Evolutionary conservation across 108 stramenopile genomes (phyloP).

Genomic region (Nitzschia sp.): DNA sequence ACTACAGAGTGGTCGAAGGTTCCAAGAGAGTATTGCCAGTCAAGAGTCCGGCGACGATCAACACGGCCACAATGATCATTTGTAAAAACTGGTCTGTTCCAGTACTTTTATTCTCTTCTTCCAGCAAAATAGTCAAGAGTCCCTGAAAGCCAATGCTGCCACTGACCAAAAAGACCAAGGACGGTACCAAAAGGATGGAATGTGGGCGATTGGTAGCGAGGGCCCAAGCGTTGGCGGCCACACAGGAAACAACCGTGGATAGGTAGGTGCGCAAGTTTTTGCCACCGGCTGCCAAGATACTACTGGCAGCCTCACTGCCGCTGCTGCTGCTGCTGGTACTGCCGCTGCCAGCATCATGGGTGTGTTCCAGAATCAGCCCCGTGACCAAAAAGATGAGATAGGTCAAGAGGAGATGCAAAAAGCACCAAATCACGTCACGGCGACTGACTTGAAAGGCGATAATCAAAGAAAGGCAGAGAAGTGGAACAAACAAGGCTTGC

Average conservation of each 20-base stretch:
- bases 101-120: conserved; percentile 3
- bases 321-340: background rate
- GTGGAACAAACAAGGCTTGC: conserved; percentile 10
- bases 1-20: conserved; percentile 11
- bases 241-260: background rate
- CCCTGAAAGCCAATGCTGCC: conserved; percentile 15
- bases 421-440: conserved; percentile 1
- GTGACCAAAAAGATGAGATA: background rate
- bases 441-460: conserved; percentile 7
- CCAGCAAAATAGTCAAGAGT: background rate
- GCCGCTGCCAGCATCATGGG: background rate
- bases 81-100: conserved; percentile 9
- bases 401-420: background rate
- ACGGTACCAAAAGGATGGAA: conserved; percentile 10
- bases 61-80: conserved; percentile 20
- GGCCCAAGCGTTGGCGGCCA: conserved; percentile 13
- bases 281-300: background rate
- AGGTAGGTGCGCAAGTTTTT: conserved; percentile 5
- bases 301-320: background rate
- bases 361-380: background rate
- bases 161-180: conserved; percentile 2
- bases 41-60: conserved; percentile 16
- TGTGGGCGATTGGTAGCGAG: conserved; percentile 6
- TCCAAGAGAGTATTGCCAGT: conserved; percentile 7
- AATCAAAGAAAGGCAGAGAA: conserved; percentile 10